Base-by-base conservation (phyloP, 257 asterid species). In the Henckelia pumila region DNA sequence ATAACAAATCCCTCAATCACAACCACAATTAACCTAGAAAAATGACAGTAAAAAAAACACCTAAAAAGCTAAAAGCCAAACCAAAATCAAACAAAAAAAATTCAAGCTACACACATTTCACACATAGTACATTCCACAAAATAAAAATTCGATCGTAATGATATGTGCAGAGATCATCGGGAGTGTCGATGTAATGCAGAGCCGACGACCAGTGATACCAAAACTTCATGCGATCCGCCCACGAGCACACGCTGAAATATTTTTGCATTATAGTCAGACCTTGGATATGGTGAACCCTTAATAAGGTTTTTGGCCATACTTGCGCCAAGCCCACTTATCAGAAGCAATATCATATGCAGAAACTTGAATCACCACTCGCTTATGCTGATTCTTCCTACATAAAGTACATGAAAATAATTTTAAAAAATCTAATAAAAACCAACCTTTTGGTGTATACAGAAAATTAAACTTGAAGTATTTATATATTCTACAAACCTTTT, bases 251-350 rank as follows among this genome's bases (percentile, higher is more conserved):
- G n/a, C n/a, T n/a, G n/a, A n/a, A n/a, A n/a, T n/a, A n/a, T n/a
- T n/a, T n/a, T n/a, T n/a, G n/a, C n/a, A n/a, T n/a, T n/a, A n/a
- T n/a, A n/a, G n/a, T 14, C 19, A 33, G 52, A 92, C 99, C 99
- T 93, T 57, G 99, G 99, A 78, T 82, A 85, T 6, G 95, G 95
- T 0, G 99, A 93, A 44, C 97, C 98, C 80, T 93, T 93, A 29
- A 93, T 93, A 24, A n/a, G 98, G 98, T 78, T 93, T 93, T 63
- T 93, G 99, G 21, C 99, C 99, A 71, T 93, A 93, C 73, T 93
- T 93, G 7, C 99, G 82, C 99, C 99, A 93, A 37, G 99, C 99
- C 99, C 99, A 93, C 84, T 64, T 77, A 75, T 93, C 99, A 50
- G 94, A 80, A 77, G 86, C 58, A 3, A 93, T 89, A 7, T 83